Evolutionary conservation across 2,329 filamentous ascomycete species (phyloP), one percentile per base, ranked within the genome.

Genomic region (Colletotrichum paranaense): DNA sequence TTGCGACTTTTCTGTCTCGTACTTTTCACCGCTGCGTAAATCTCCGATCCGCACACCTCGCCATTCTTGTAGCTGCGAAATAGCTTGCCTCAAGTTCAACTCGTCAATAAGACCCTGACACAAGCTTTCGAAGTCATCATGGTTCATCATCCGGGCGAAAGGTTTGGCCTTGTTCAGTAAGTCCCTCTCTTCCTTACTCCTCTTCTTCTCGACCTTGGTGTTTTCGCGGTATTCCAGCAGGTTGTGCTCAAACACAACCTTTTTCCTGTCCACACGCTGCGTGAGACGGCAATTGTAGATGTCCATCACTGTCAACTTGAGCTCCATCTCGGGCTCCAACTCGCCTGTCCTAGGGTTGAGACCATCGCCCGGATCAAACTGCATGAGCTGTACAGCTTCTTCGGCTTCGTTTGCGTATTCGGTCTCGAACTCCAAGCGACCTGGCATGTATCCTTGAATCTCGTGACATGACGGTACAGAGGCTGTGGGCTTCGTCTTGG

Each of bases 391-490:
- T 2, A 99, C 97, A 0, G 96, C 96, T 84, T 98, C 97, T 84
- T 99, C 97, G 1, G 97, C 97, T 79, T 99, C 97, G 79, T 99
- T 99, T 79, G 96, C 94, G 80, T 98, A 97, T 79, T 99, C 97
- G 0, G 94, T 98, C 86, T 99, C 97, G 76, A 99, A 99, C 80
- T 99, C 97, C 76, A 99, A 84, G 53, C 97, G 95, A 57, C 97
- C 97, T 3, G 97, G 97, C 97, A 99, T 99, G 82, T 97, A 99
- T 3, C 97, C 97, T 83, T 98, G 95, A 49, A 99, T 97, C 83
- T 99, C 97, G 85, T 99, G 97, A 82, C 97, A 99, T 42, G 95
- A 93, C 0, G 97, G 97, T 3, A 98, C 95, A 85, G 94, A 97
- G 9, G 95, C 95, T 0, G 96, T 98, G 0, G 97, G 97, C 80